Evolutionary conservation across 2,329 filamentous ascomycete species (phyloP), one percentile per base, ranked within the genome.

Genomic region (Mycosphaerella sp.): DNA sequence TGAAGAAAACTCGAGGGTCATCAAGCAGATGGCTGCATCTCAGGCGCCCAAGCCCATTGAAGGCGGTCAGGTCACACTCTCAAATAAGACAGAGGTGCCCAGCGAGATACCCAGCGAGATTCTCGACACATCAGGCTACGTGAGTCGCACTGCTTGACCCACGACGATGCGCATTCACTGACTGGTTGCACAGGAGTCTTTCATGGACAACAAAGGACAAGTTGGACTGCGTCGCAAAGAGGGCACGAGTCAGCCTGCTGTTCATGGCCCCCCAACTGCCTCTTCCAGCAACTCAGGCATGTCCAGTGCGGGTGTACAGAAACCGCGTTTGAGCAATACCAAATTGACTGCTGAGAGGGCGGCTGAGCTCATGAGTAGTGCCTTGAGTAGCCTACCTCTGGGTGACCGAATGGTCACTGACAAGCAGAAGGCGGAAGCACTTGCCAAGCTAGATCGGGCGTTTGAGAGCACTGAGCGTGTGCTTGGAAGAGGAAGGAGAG

Each of bases 1-100:
- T 54, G 79, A 84, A 28, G 84, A 84, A 50, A 87, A 87, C 13
- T 85, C 86, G 56, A 77, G 80, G 28, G 85, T 86, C 60, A 81
- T 90, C 46, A 77, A 82, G 49, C 80, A 84, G 44, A 76, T 88
- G 52, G 73, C 65, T 9, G 53, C 54, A 3, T 37, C 45, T 44
- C 53, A 56, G 14, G 48, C 41, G 10, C 49, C 39, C 25, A 54
- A 52, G 39, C 32, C 36, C 30, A 30, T 56, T 9, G 54, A 57
- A 36, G 59, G 53, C 32, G 59, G 54, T 28, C 56, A 45, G 32
- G 52, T 52, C 25, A 54, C 55, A 4, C 42, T 54, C 8, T 30
- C 42, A 27, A 25, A 54, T 17, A 47, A 55, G 14, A 54, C 56
- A 27, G 59, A 57, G 17, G 72, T 75, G 0, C 73, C 73, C 2